These are phyloP conservation scores for Stenocarpella maydis DNA, from an alignment of 2,329 filamentous ascomycete genomes.

Conservation along the genomic window DNA sequence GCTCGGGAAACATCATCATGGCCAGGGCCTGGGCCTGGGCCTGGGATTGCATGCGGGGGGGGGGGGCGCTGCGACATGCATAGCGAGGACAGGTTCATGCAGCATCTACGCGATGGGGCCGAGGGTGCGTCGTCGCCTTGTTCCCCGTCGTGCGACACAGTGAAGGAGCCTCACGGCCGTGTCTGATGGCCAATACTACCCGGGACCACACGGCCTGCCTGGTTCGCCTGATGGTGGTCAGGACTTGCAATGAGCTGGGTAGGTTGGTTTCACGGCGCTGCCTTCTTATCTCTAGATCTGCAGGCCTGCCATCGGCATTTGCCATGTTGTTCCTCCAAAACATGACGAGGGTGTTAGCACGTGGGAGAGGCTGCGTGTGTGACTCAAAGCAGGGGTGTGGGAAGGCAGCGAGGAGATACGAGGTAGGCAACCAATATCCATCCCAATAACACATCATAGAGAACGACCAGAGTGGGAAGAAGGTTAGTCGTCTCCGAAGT, in stretches of 20 bases:
- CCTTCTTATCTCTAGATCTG: background rate
- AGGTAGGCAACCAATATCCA: slow-evolving; percentile 6
- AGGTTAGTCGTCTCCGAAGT: background rate
- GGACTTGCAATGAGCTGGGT: background rate
- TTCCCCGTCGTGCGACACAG: background rate
- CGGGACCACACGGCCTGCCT: background rate
- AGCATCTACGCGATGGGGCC: background rate
- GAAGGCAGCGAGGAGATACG: slow-evolving; percentile 20
- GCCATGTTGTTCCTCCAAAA: background rate
- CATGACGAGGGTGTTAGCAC: background rate
- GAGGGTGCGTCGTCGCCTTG: background rate
- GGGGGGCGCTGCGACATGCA: too few relatives aligned
- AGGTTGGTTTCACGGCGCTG: background rate
- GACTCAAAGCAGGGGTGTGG: slow-evolving; percentile 9
- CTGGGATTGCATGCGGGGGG: background rate
- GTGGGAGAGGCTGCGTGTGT: slow-evolving; percentile 18
- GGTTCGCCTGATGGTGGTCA: background rate
- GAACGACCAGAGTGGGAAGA: background rate
- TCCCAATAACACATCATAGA: background rate
- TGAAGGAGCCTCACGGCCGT: background rate
- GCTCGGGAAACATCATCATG: slow-evolving; percentile 15
- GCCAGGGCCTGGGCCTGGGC: background rate
- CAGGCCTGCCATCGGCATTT: background rate
- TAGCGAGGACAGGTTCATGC: background rate
- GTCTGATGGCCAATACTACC: background rate